phyloP scores from a whole-genome alignment of 257 asterid species.

The Rehmannia glutinosa region DNA sequence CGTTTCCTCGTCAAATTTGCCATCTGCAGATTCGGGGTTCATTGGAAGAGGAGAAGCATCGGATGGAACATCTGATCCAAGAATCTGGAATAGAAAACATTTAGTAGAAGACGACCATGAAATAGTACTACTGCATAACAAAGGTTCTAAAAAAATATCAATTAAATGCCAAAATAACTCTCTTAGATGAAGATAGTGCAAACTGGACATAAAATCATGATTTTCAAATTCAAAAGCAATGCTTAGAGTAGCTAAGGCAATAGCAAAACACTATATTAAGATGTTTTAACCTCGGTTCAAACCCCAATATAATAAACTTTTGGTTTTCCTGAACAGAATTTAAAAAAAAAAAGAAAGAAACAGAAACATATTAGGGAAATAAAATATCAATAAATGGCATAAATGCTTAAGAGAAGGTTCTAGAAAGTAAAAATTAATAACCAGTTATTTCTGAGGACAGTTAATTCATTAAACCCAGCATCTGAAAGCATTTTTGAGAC shows the following conservation, averaged over 20 bases:
- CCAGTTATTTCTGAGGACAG: too few relatives aligned
- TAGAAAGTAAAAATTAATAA: background rate
- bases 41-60: slow-evolving; percentile 35
- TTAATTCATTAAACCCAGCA: too few relatives aligned
- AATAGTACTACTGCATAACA: background rate
- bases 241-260: background rate
- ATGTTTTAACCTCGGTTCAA: too few relatives aligned
- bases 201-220: background rate
- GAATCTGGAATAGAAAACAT: slow-evolving; percentile 48
- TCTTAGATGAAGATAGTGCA: background rate
- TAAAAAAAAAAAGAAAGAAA: too few relatives aligned
- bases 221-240: background rate
- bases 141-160: background rate
- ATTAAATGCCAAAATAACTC: background rate
- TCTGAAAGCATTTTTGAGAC: too few relatives aligned
- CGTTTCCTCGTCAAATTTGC: slow-evolving; percentile 38
- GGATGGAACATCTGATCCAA: slow-evolving; percentile 42
- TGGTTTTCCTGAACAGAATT: too few relatives aligned
- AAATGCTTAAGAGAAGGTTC: background rate
- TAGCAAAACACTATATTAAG: background rate
- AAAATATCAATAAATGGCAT: too few relatives aligned
- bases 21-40: slow-evolving; percentile 32
- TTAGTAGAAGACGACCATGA: background rate
- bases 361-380: too few relatives aligned
- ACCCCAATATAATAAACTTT: background rate